Conservation (phyloP, 495 filamentous ascomycete species). For the Trichoderma gamsii region DNA sequence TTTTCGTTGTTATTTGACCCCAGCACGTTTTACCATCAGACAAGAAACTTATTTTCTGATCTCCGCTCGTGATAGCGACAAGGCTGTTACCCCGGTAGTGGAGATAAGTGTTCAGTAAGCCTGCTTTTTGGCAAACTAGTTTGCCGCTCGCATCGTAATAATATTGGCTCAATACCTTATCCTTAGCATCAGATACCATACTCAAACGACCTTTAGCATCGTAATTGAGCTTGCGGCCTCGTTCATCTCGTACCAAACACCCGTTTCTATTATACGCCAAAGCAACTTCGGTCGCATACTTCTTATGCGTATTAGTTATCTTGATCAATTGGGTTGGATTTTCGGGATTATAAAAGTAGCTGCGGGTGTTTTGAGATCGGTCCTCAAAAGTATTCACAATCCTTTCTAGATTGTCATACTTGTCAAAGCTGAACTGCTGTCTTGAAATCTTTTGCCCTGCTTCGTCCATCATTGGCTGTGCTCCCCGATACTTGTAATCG, state of each 20-base stretch:
- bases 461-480: background rate
- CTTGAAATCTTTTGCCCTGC: background rate
- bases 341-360: background rate
- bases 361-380: background rate
- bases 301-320: background rate
- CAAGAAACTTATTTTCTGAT: background rate
- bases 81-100: background rate
- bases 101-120: background rate
- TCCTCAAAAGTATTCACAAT: background rate
- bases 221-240: background rate
- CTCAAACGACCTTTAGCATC: background rate
- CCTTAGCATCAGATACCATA: background rate
- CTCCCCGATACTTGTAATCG: background rate
- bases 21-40: background rate
- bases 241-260: background rate
- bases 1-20: background rate
- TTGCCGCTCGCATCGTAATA: background rate
- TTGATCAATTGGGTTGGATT: background rate
- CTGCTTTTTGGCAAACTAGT: background rate
- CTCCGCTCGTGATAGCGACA: background rate
- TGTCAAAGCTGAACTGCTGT: background rate
- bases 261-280: background rate
- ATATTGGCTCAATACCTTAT: background rate
- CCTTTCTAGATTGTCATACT: background rate
- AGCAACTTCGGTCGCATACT: background rate